phyloP scores from a whole-genome alignment of 345 rosid species.

The Mercurialis annua region DNA sequence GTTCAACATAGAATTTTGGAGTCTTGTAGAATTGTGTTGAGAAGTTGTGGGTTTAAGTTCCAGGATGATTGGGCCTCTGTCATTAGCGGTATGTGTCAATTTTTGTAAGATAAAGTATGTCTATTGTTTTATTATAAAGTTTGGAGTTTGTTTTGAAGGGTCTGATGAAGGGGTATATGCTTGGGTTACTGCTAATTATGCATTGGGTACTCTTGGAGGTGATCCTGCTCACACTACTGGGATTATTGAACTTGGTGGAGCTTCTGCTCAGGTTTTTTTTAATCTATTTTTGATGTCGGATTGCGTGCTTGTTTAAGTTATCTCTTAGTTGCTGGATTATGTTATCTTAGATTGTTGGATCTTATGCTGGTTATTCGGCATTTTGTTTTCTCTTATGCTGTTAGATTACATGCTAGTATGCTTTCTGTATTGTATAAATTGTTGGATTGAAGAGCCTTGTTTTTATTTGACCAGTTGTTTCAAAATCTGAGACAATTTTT shows the following conservation, averaged over 20 bases:
- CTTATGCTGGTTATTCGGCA: background rate
- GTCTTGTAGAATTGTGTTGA: conserved; percentile 48
- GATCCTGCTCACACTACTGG: conserved; percentile 74
- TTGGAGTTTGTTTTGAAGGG: conserved; percentile 36
- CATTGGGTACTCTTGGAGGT: conserved; percentile 74
- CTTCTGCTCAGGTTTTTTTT: conserved; percentile 78
- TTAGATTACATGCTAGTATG: too few relatives aligned
- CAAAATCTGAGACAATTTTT: too few relatives aligned
- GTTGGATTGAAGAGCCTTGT: too few relatives aligned
- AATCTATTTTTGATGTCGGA: background rate
- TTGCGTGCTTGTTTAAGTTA: too few relatives aligned
- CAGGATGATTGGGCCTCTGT: conserved; percentile 75
- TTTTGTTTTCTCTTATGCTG: too few relatives aligned
- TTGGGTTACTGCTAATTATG: conserved; percentile 90
- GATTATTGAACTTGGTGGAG: conserved; percentile 96
- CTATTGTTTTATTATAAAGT: background rate
- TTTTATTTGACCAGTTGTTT: too few relatives aligned
- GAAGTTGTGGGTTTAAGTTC: conserved; percentile 63
- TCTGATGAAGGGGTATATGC: conserved; percentile 97
- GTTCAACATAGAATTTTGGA: conserved; percentile 58
- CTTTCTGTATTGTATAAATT: too few relatives aligned
- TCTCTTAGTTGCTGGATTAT: too few relatives aligned
- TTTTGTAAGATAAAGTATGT: background rate
- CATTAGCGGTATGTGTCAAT: conserved; percentile 52
- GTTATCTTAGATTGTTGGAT: too few relatives aligned